Conservation (phyloP, 306 rosid species). For the Pterocarpus santalinus region DNA sequence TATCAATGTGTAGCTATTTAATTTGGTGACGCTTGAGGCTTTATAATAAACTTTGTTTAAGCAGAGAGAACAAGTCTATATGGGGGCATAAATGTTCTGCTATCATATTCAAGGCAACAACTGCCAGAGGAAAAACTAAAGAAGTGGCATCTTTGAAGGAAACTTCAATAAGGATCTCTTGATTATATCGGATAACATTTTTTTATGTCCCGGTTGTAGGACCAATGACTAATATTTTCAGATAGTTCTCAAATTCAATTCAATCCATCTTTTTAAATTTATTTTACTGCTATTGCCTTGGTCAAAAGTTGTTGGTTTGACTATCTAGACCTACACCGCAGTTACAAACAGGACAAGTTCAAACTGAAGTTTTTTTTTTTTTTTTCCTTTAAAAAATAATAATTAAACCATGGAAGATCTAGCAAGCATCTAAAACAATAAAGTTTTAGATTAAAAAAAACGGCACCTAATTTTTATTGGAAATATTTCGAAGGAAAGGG, state of each 20-base stretch:
- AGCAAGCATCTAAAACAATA: constrained; percentile 33
- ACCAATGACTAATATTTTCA: constrained; percentile 4
- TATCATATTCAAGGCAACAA: constrained; percentile 22
- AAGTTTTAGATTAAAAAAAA: background rate
- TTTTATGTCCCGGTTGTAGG: constrained; percentile 18
- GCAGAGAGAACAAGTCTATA: background rate
- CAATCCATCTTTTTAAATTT: background rate
- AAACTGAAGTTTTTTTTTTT: background rate
- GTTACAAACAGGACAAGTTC: constrained; percentile 24
- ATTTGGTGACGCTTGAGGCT: background rate
- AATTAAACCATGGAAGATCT: constrained; percentile 47
- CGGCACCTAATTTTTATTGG: background rate
- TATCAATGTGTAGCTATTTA: background rate
- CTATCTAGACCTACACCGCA: constrained; percentile 37
- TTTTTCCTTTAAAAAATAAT: background rate
- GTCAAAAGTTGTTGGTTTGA: constrained; percentile 56
- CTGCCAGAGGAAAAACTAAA: background rate
- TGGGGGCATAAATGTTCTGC: constrained; percentile 6
- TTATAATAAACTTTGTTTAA: constrained; percentile 18
- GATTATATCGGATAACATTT: background rate
- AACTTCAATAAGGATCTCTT: constrained; percentile 15
- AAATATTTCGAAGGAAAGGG: constrained; percentile 20
- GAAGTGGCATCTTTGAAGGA: background rate
- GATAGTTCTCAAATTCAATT: background rate
- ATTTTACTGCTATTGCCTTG: constrained; percentile 7